Evolutionary conservation across 2,329 filamentous ascomycete species (phyloP).

Genomic region (Zasmidium cellare): DNA sequence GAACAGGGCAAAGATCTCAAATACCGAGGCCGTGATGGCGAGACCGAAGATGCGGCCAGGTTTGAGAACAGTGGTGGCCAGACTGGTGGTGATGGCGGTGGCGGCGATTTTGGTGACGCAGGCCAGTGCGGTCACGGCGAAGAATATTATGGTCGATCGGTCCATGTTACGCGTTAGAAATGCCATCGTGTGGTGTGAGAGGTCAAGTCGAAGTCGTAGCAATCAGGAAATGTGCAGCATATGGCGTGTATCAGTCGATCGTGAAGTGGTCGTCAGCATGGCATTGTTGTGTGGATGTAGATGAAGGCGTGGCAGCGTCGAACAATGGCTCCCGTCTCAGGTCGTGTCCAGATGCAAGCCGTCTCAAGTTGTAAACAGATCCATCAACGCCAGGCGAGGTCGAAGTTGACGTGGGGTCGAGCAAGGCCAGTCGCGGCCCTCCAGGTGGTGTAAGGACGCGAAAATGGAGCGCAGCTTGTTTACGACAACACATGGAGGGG

Average conservation of each 20-base stretch:
- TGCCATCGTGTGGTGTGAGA: constrained; percentile 16
- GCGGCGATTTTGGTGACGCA: constrained; percentile 19
- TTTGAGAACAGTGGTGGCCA: constrained; percentile 18
- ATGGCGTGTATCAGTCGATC: constrained; percentile 5
- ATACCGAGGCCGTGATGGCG: constrained; percentile 20
- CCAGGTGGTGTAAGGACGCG: constrained; percentile 11
- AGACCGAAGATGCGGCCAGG: constrained; percentile 13
- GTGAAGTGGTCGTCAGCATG: constrained; percentile 13
- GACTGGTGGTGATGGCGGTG: constrained; percentile 19
- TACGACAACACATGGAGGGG: constrained; percentile 12
- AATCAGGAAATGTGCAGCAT: constrained; percentile 5
- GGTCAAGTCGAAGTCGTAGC: constrained; percentile 1
- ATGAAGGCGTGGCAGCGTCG: constrained; percentile 13
- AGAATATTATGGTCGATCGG: constrained; percentile 18
- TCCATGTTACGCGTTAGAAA: constrained; percentile 16
- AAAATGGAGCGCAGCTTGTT: constrained; percentile 18
- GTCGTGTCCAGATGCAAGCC: constrained; percentile 15
- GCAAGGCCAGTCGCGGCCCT: constrained; percentile 14
- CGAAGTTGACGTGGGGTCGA: constrained; percentile 10
- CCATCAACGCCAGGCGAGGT: constrained; percentile 13
- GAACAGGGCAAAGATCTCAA: constrained; percentile 24
- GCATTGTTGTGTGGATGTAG: constrained; percentile 18
- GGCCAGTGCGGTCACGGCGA: constrained; percentile 16
- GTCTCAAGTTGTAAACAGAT: constrained; percentile 10
- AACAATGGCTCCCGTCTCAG: constrained; percentile 15